Evolutionary conservation across 768 basidiomycete genomes (phyloP).

Genomic region (Paxillus involutus): DNA sequence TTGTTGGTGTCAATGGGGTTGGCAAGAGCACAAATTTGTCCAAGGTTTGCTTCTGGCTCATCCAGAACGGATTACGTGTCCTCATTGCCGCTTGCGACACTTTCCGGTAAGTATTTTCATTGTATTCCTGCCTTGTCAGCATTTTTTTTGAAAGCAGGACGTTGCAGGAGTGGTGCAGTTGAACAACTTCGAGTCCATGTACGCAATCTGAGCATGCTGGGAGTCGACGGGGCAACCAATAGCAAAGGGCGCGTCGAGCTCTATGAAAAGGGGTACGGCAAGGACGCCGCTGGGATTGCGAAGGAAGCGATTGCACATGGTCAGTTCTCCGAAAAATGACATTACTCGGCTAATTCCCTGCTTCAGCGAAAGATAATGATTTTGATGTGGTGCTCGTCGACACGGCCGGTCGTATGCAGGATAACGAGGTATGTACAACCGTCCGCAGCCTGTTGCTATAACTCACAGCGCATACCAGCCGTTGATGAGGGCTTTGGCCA

Average conservation of each 20-base stretch:
- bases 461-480: slow-evolving; percentile 49
- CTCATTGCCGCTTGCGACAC: slow-evolving; percentile 99
- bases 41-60: slow-evolving; percentile 99
- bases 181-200: slow-evolving; percentile 98
- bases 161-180: slow-evolving; percentile 84
- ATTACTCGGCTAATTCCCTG: slow-evolving; percentile 4
- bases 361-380: slow-evolving; percentile 76
- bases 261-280: slow-evolving; percentile 96
- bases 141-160: background rate
- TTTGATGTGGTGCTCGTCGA: slow-evolving; percentile 98
- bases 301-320: slow-evolving; percentile 93
- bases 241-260: slow-evolving; percentile 85
- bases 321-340: slow-evolving; percentile 32
- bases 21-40: slow-evolving; percentile 98
- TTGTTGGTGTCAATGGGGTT: slow-evolving; percentile 98
- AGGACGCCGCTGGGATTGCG: slow-evolving; percentile 98
- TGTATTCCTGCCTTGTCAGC: background rate
- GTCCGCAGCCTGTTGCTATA: background rate
- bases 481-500: slow-evolving; percentile 96
- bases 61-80: slow-evolving; percentile 91
- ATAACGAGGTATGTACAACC: slow-evolving; percentile 76
- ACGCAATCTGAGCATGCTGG: slow-evolving; percentile 86
- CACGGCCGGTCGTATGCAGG: slow-evolving; percentile 98
- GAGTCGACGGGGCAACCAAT: slow-evolving; percentile 62
- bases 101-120: slow-evolving; percentile 60